Percentiles rank a stretch among this genome's conserved stretches.
phyloP scores from a whole-genome alignment of 2,329 filamentous ascomycete species.

The Chlorencoelia australis region DNA sequence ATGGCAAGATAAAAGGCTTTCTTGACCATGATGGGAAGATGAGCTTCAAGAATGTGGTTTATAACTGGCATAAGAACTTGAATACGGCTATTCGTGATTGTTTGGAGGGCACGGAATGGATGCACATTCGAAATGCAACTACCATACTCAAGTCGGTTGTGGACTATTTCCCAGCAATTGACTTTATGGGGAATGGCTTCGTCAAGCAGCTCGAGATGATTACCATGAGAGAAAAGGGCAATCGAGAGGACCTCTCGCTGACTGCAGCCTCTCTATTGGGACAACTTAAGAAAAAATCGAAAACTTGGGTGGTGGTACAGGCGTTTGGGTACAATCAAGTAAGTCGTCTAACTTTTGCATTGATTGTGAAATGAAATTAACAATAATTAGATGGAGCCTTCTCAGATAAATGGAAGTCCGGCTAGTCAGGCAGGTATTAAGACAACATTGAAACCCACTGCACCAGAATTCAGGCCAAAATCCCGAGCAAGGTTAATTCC shows the following conservation, averaged over 20 bases:
- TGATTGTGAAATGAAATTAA: conserved; percentile 21
- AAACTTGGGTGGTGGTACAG: conserved; percentile 64
- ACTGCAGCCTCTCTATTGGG: conserved; percentile 63
- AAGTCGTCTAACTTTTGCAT: conserved; percentile 26
- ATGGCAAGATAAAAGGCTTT: conserved; percentile 60
- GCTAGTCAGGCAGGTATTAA: conserved; percentile 11
- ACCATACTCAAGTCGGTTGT: conserved; percentile 75
- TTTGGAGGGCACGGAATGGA: conserved; percentile 78
- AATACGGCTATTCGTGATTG: conserved; percentile 73
- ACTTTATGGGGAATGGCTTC: conserved; percentile 71
- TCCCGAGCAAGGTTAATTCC: conserved; percentile 25
- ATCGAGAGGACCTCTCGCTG: conserved; percentile 64
- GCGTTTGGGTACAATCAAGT: conserved; percentile 60
- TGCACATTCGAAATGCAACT: conserved; percentile 95
- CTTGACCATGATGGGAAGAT: conserved; percentile 76
- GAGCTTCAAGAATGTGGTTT: conserved; percentile 74
- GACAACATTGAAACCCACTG: conserved; percentile 46
- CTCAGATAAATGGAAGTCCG: conserved; percentile 9
- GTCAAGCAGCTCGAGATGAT: conserved; percentile 56
- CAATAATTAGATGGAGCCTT: conserved; percentile 14
- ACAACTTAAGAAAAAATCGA: conserved; percentile 55
- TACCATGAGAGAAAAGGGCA: conserved; percentile 49
- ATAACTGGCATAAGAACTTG: conserved; percentile 82
- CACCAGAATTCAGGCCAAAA: conserved; percentile 54
- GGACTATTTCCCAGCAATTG: conserved; percentile 76